Conservation (phyloP, 768 basidiomycete species). For the Dentipellis sp. region DNA sequence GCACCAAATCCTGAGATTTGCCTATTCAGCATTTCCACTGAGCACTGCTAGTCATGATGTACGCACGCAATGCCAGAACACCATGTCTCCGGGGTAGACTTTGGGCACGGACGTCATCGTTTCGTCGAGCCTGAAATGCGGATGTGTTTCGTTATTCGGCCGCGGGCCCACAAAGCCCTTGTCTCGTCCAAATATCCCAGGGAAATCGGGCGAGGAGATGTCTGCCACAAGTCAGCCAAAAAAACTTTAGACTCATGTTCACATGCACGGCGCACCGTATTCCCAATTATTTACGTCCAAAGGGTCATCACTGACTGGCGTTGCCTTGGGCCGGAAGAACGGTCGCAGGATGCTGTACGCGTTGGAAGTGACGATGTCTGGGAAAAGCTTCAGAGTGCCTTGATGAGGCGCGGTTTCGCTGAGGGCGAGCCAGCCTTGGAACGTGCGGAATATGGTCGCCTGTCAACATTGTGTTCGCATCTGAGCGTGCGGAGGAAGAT, state of each 20-base stretch:
- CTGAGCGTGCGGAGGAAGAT: not conserved
- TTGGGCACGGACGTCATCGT: constrained; percentile 24
- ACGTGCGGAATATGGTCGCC: constrained; percentile 13
- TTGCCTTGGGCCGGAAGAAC: constrained; percentile 21
- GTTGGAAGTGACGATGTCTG: constrained; percentile 21
- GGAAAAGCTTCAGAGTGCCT: constrained; percentile 22
- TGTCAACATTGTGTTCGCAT: not conserved
- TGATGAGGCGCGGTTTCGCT: constrained; percentile 22
- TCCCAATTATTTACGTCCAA: constrained; percentile 14
- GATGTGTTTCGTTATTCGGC: constrained; percentile 23
- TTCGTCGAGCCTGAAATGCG: constrained; percentile 23
- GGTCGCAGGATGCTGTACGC: constrained; percentile 27
- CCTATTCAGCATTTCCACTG: not conserved
- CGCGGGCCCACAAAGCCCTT: constrained; percentile 1
- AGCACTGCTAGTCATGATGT: not conserved
- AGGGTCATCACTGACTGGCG: constrained; percentile 4
- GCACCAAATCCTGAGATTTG: constrained; percentile 11
- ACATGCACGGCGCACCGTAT: constrained; percentile 2
- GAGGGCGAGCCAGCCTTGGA: constrained; percentile 14
- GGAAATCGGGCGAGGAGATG: constrained; percentile 12
- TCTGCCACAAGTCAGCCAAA: not conserved
- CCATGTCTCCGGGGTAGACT: constrained; percentile 30
- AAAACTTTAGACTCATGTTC: not conserved
- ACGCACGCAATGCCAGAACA: constrained; percentile 24
- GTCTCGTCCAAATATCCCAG: constrained; percentile 7